Conservation (phyloP, 257 asterid genomes). For the Nicotiana tabacum region DNA sequence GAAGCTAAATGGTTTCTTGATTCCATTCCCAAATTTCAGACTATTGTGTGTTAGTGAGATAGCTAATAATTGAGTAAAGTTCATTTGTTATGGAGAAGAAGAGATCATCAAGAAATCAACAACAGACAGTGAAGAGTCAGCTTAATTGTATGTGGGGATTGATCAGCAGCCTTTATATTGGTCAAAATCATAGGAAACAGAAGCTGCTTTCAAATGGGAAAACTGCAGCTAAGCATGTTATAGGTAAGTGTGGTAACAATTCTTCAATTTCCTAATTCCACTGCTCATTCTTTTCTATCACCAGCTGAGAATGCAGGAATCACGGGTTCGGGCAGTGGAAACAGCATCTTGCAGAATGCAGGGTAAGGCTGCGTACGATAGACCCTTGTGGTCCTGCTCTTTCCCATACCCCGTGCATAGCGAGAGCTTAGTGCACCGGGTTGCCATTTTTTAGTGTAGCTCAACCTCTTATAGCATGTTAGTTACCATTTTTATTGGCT, state of each 20-base stretch:
- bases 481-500: background rate
- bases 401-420: too few species aligned
- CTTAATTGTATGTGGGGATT: slow-evolving; percentile 52
- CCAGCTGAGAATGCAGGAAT: background rate
- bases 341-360: background rate
- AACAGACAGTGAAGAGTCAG: slow-evolving; percentile 27
- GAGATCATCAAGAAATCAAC: slow-evolving; percentile 35
- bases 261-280: background rate
- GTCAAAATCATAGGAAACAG: slow-evolving; percentile 27
- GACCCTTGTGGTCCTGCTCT: too few species aligned
- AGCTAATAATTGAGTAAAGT: background rate
- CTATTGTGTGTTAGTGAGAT: background rate
- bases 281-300: background rate
- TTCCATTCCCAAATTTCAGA: slow-evolving; percentile 5
- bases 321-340: background rate
- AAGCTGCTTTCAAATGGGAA: slow-evolving; percentile 42
- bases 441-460: background rate
- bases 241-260: slow-evolving; percentile 24
- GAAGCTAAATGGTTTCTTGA: background rate
- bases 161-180: slow-evolving; percentile 42
- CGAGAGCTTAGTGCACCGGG: too few species aligned
- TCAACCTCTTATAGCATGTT: background rate
- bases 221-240: slow-evolving; percentile 17
- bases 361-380: too few species aligned
- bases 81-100: slow-evolving; percentile 38